Percentiles rank a stretch among this genome's conserved stretches.
Evolutionary conservation across 1,139 yeast genomes (phyloP).

Genomic region (Casaregolazyma lundiana): DNA sequence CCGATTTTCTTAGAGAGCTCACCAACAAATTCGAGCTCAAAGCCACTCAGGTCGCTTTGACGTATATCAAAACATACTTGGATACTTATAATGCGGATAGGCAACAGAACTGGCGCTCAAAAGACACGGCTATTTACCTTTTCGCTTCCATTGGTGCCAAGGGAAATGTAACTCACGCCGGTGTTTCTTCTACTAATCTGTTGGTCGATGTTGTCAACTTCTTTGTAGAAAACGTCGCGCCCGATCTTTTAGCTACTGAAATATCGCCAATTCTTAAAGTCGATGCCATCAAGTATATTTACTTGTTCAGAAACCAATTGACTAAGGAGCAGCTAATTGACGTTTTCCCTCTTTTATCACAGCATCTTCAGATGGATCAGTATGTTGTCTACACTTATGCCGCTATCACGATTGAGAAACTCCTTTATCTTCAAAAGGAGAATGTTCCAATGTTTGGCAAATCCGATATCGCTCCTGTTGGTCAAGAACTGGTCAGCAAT

Average conservation of each 20-base stretch:
- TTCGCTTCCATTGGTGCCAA: conserved; percentile 89
- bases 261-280: conserved; percentile 59
- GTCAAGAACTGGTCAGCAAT: conserved; percentile 53
- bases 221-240: conserved; percentile 74
- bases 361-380: conserved; percentile 55
- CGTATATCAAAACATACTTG: conserved; percentile 69
- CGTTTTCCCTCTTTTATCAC: conserved; percentile 74
- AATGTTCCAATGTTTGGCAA: conserved; percentile 60
- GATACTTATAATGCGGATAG: conserved; percentile 43
- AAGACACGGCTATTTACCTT: conserved; percentile 81
- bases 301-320: conserved; percentile 86
- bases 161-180: conserved; percentile 77
- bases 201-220: conserved; percentile 83
- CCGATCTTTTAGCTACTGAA: conserved; percentile 57
- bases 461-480: conserved; percentile 58
- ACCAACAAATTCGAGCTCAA: conserved; percentile 72
- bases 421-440: conserved; percentile 65
- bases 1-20: conserved; percentile 83
- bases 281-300: conserved; percentile 88
- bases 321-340: conserved; percentile 77
- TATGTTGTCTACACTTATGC: conserved; percentile 91
- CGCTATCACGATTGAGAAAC: conserved; percentile 86
- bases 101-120: conserved; percentile 64
- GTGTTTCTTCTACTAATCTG: conserved; percentile 83
- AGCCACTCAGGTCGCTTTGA: conserved; percentile 71